phyloP scores from a whole-genome alignment of 768 basidiomycete species.

The Clitopilus hobsonii region DNA sequence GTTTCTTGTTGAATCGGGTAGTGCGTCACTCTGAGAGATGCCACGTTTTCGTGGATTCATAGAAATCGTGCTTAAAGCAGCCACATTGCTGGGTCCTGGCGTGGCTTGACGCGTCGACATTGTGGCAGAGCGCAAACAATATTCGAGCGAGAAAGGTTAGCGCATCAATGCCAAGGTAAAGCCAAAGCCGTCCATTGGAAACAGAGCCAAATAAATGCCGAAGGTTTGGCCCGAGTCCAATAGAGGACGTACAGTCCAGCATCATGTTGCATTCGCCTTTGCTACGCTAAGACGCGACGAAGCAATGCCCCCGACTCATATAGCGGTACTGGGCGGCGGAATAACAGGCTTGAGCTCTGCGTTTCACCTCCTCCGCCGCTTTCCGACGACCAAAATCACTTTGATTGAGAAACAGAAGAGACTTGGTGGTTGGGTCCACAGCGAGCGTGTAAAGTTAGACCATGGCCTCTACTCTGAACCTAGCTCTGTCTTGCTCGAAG shows the following conservation, averaged over 20 bases:
- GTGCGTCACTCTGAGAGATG: constrained; percentile 21
- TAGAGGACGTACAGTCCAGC: neutral
- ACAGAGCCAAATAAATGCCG: neutral
- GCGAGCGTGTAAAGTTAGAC: constrained; percentile 44
- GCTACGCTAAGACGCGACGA: neutral
- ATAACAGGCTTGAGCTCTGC: constrained; percentile 79
- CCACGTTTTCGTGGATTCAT: constrained; percentile 28
- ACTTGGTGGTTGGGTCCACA: constrained; percentile 86
- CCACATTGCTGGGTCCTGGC: constrained; percentile 22
- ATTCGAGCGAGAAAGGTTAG: neutral
- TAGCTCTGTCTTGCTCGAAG: constrained; percentile 55
- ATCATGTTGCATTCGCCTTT: neutral
- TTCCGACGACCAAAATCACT: constrained; percentile 54
- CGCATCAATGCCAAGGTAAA: neutral
- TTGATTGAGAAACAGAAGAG: constrained; percentile 62
- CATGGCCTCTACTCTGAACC: constrained; percentile 13
- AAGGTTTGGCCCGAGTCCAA: neutral
- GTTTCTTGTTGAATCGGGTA: constrained; percentile 16
- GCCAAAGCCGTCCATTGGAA: neutral
- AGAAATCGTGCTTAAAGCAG: constrained; percentile 16
- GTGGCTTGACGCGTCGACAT: constrained; percentile 31
- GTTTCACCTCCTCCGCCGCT: constrained; percentile 66
- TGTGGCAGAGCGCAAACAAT: neutral
- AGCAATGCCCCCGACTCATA: constrained; percentile 22
- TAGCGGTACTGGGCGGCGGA: constrained; percentile 77